A percentile compares a stretch with the other conserved stretches of the same genome.
Evolutionary conservation across 257 asterid species (phyloP).

Genomic region (Thymus mandschuricus): DNA sequence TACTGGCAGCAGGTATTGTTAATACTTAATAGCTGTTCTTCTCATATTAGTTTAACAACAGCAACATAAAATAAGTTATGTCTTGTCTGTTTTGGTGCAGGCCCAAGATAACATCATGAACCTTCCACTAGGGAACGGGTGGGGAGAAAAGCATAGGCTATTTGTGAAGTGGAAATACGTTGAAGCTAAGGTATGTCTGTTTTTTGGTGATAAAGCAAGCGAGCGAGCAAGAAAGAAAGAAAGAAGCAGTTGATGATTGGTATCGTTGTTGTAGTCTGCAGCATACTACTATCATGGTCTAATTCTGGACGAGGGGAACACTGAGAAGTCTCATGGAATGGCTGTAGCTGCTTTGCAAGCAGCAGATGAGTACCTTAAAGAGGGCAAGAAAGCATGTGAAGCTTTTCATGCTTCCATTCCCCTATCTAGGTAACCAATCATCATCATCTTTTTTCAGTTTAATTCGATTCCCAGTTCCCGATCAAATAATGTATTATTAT

Average conservation of each 20-base stretch:
- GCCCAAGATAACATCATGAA: conserved; percentile 96
- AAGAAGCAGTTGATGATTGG: background rate
- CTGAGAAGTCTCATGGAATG: conserved; percentile 97
- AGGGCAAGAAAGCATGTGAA: conserved; percentile 85
- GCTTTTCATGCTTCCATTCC: conserved; percentile 77
- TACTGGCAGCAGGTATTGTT: conserved; percentile 94
- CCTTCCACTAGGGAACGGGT: conserved; percentile 83
- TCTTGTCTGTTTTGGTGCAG: conserved; percentile 34
- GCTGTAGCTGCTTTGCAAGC: conserved; percentile 98
- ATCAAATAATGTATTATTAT: background rate
- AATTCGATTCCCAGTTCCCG: background rate
- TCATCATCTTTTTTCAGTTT: background rate
- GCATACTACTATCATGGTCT: conserved; percentile 98
- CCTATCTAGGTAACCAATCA: conserved; percentile 65
- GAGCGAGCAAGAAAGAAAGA: background rate
- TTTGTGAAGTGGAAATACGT: conserved; percentile 92
- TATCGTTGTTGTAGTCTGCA: conserved; percentile 60
- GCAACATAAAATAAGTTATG: background rate
- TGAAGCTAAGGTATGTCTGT: conserved; percentile 77
- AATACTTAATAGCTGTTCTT: background rate
- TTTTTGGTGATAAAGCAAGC: background rate
- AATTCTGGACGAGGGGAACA: conserved; percentile 96
- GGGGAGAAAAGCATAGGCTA: conserved; percentile 95
- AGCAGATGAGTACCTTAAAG: conserved; percentile 95
- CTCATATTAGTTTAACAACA: background rate